Percentiles rank a stretch among this genome's conserved stretches.
These are phyloP conservation scores for Tricholoma sp. DNA, from an alignment of 768 basidiomycete genomes.

Conservation along the genomic window DNA sequence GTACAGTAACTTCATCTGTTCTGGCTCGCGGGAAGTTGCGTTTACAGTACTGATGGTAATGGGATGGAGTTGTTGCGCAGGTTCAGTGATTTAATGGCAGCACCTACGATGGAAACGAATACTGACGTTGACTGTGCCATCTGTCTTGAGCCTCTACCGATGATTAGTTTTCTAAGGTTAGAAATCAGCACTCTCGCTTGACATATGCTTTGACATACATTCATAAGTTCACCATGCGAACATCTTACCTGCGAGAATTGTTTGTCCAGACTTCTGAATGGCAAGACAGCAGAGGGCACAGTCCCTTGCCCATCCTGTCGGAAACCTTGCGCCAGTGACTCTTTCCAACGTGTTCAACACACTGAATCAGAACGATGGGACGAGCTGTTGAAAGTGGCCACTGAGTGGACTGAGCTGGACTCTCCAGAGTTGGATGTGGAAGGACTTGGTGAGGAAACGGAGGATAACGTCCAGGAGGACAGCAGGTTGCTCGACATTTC, in stretches of 20 bases:
- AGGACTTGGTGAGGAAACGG: too few species aligned
- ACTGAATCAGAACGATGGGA: conserved; percentile 43
- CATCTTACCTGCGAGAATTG: conserved; percentile 40
- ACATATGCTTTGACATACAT: too few species aligned
- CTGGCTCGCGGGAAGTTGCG: too few species aligned
- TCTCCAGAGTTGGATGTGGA: neutral
- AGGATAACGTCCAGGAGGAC: neutral
- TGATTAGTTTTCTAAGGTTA: too few species aligned
- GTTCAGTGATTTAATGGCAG: too few species aligned
- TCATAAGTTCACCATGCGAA: conserved; percentile 35
- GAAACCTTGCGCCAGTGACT: conserved; percentile 20
- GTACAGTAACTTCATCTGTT: too few species aligned
- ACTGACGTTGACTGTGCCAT: too few species aligned
- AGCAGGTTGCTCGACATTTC: neutral
- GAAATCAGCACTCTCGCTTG: too few species aligned
- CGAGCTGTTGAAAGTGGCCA: conserved; percentile 32
- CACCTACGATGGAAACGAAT: too few species aligned
- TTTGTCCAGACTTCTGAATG: conserved; percentile 29
- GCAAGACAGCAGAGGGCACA: conserved; percentile 21
- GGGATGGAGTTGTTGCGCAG: too few species aligned
- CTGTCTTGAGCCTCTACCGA: too few species aligned
- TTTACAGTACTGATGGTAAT: too few species aligned
- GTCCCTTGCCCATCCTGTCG: conserved; percentile 37
- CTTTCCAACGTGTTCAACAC: conserved; percentile 28
- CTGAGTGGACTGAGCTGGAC: conserved; percentile 35